These are phyloP conservation scores for Hansenula sp. DNA, from an alignment of 1,139 yeast genomes.

Conservation along the genomic window DNA sequence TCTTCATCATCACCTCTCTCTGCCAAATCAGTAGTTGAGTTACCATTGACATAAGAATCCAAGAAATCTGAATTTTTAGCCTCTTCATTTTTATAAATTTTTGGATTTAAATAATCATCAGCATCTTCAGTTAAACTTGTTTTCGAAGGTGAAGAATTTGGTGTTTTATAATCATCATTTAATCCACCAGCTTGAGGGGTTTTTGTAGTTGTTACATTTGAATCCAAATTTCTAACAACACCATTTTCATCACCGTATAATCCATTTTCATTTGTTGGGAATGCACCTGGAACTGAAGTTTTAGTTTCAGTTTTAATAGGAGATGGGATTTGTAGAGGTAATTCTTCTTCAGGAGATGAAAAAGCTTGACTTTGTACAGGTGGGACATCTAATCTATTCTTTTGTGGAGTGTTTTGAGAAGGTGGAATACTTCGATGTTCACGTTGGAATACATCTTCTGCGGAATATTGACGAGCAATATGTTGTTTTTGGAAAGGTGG, in stretches of 20 bases:
- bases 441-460: slow-evolving; percentile 20
- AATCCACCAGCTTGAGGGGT: neutral
- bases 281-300: slow-evolving; percentile 5
- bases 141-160: slow-evolving; percentile 8
- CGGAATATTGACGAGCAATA: slow-evolving; percentile 12
- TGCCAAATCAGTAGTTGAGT: slow-evolving; percentile 8
- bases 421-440: slow-evolving; percentile 4
- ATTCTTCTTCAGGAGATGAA: slow-evolving; percentile 18
- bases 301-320: slow-evolving; percentile 14
- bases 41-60: slow-evolving; percentile 18
- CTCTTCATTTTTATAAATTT: slow-evolving; percentile 9
- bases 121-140: neutral
- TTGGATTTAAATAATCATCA: slow-evolving; percentile 1
- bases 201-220: no score
- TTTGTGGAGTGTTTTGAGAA: slow-evolving; percentile 4
- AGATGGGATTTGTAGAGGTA: slow-evolving; percentile 21
- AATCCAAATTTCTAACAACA: neutral
- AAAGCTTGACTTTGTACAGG: neutral
- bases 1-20: slow-evolving; percentile 1
- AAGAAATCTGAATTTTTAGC: slow-evolving; percentile 22
- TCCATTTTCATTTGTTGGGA: slow-evolving; percentile 1
- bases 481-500: neutral
- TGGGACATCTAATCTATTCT: slow-evolving; percentile 1
- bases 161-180: slow-evolving; percentile 9
- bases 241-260: neutral